Evolutionary conservation across 768 basidiomycete genomes (phyloP).

Genomic region (Lactarius psammicola): DNA sequence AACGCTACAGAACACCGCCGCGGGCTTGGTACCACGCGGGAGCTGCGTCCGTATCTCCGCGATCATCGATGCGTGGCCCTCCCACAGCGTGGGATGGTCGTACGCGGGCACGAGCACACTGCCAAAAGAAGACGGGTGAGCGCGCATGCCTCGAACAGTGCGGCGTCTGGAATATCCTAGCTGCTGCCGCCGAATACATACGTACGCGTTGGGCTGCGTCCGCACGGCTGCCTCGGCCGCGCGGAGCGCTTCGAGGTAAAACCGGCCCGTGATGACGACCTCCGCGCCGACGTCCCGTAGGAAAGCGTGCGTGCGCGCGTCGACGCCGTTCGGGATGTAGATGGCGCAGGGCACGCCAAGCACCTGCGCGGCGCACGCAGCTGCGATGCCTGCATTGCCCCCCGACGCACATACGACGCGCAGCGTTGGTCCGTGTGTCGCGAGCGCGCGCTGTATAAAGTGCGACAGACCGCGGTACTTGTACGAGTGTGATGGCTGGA

Average conservation of each 20-base stretch:
- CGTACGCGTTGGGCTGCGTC: conserved; percentile 53
- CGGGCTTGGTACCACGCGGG: conserved; percentile 44
- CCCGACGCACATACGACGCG: conserved; percentile 72
- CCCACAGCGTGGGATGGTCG: conserved; percentile 67
- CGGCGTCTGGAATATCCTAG: no score
- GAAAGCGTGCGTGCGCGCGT: conserved; percentile 47
- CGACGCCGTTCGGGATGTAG: conserved; percentile 57
- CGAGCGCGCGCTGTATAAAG: conserved; percentile 53
- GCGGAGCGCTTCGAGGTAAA: conserved; percentile 56
- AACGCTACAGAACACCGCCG: conserved; percentile 75
- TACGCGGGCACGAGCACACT: conserved; percentile 73
- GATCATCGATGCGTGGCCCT: conserved; percentile 73
- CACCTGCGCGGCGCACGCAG: conserved; percentile 57
- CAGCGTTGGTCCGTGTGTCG: conserved; percentile 49
- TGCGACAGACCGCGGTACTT: conserved; percentile 71
- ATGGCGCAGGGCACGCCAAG: conserved; percentile 63
- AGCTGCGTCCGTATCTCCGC: conserved; percentile 60
- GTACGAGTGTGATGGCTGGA: conserved; percentile 74
- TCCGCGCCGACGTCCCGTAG: conserved; percentile 55
- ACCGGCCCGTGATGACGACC: conserved; percentile 54
- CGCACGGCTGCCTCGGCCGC: conserved; percentile 49
- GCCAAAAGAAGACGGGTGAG: not conserved
- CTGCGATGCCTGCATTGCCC: conserved; percentile 79
- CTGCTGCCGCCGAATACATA: conserved; percentile 10
- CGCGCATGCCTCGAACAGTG: not conserved